Percentiles rank a stretch among this genome's conserved stretches.
Conservation (phyloP, 2,329 filamentous ascomycete genomes). For the Parastagonospora avenae region DNA sequence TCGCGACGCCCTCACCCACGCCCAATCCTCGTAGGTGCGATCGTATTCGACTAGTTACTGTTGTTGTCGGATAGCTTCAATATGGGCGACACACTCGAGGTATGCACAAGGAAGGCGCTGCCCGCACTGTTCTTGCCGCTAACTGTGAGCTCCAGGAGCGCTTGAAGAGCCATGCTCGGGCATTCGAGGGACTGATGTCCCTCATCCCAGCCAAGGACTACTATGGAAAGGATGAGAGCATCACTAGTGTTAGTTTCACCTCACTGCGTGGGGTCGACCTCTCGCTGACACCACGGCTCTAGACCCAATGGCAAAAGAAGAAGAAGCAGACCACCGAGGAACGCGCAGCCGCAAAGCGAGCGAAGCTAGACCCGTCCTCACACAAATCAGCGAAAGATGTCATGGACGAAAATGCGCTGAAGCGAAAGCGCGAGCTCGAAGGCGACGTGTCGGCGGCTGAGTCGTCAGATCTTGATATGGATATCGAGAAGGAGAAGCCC, state of each 20-base stretch:
- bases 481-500: slow-evolving; percentile 45
- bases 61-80: neutral
- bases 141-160: slow-evolving; percentile 53
- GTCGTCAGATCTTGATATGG: slow-evolving; percentile 42
- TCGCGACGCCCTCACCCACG: slow-evolving; percentile 16
- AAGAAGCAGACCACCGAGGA: slow-evolving; percentile 93
- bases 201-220: slow-evolving; percentile 90
- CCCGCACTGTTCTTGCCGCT: slow-evolving; percentile 32
- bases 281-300: slow-evolving; percentile 13
- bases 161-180: slow-evolving; percentile 66
- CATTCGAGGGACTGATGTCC: slow-evolving; percentile 85
- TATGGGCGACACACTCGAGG: slow-evolving; percentile 52
- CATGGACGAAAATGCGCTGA: slow-evolving; percentile 81
- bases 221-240: slow-evolving; percentile 73
- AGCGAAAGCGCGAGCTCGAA: slow-evolving; percentile 73
- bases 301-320: slow-evolving; percentile 95
- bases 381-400: slow-evolving; percentile 91
- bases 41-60: neutral
- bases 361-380: slow-evolving; percentile 90
- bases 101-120: slow-evolving; percentile 29
- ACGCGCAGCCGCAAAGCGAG: slow-evolving; percentile 68
- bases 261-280: slow-evolving; percentile 6
- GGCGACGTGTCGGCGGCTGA: slow-evolving; percentile 53
- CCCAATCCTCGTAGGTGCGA: slow-evolving; percentile 5
- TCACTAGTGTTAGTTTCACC: slow-evolving; percentile 68